Evolutionary conservation across 2,329 filamentous ascomycete species (phyloP), one percentile per base, ranked within the genome.

Genomic region (Daldinia sp.): DNA sequence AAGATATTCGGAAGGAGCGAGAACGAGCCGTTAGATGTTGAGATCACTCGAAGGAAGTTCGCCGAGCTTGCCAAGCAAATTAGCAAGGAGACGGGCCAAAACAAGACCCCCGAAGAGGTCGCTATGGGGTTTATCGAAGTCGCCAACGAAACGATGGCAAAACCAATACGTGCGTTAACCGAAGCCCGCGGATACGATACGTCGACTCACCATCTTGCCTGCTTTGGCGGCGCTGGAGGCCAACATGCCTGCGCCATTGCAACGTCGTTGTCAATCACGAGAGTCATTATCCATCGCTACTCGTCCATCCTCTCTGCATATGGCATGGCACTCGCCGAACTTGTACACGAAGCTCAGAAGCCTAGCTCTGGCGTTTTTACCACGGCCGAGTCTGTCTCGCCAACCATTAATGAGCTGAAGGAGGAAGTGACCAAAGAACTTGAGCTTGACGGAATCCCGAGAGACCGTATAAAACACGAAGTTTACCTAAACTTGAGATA

Each of bases 1-100:
- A 94, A 94, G 78, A 98, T 98, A 67, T 98, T 98, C 74, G 94
- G 94, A 54, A 91, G 93, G 78, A 91, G 94, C 50, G 94, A 98
- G 78, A 86, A 97, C 65, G 88, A 96, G 78, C 90, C 90, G 0
- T 81, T 98, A 1, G 94, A 97, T 77, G 83, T 88, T 1, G 87
- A 91, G 64, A 92, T 51, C 20, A 60, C 57, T 20, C 92, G 0
- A 97, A 93, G 73, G 87, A 89, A 77, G 89, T 92, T 98, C 68
- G 86, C 91, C 69, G 89, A 94, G 72, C 82, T 98, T 7, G 88
- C 93, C 0, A 86, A 91, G 41, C 85, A 93, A 74, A 92, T 97
- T 75, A 95, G 97, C 74, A 82, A 84, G 35, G 93, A 97, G 76
- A 86, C 90, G 0, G 88, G 88, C 6, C 88, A 88, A 74, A 85